These are phyloP conservation scores for Coniella lustricola DNA, from an alignment of 2,329 filamentous ascomycete species.

Conservation along the genomic window DNA sequence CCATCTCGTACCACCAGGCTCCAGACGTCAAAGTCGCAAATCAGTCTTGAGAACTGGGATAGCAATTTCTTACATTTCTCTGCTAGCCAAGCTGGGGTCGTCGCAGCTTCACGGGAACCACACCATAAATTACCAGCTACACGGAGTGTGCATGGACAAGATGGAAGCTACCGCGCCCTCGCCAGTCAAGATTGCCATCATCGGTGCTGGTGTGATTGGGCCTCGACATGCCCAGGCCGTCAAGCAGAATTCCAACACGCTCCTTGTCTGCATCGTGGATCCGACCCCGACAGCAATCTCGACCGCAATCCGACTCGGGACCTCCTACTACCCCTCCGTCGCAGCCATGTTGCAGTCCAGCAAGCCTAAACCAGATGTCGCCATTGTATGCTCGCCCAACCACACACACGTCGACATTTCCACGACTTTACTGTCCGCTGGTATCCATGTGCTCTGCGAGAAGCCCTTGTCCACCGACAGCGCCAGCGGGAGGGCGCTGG, in stretches of 20 bases:
- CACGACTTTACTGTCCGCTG: constrained; percentile 37
- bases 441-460: constrained; percentile 49
- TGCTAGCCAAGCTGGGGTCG: too few relatives aligned
- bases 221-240: constrained; percentile 27
- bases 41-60: too few relatives aligned
- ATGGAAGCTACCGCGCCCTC: not conserved
- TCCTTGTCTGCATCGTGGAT: constrained; percentile 26
- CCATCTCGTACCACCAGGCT: too few relatives aligned
- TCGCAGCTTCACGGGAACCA: too few relatives aligned
- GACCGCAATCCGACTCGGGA: constrained; percentile 20
- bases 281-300: constrained; percentile 18
- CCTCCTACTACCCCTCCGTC: constrained; percentile 27
- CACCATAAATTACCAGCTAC: not conserved
- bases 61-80: too few relatives aligned
- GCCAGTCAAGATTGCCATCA: constrained; percentile 22
- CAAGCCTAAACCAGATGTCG: constrained; percentile 38
- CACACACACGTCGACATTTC: constrained; percentile 47
- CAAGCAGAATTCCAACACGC: constrained; percentile 16
- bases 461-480: constrained; percentile 46
- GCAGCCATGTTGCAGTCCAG: constrained; percentile 33
- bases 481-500: constrained; percentile 26
- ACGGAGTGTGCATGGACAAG: not conserved
- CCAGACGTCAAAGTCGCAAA: too few relatives aligned
- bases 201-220: constrained; percentile 26
- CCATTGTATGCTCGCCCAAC: constrained; percentile 54